phyloP scores from a whole-genome alignment of 2,329 filamentous ascomycete genomes.

The Cercospora nicotianae region DNA sequence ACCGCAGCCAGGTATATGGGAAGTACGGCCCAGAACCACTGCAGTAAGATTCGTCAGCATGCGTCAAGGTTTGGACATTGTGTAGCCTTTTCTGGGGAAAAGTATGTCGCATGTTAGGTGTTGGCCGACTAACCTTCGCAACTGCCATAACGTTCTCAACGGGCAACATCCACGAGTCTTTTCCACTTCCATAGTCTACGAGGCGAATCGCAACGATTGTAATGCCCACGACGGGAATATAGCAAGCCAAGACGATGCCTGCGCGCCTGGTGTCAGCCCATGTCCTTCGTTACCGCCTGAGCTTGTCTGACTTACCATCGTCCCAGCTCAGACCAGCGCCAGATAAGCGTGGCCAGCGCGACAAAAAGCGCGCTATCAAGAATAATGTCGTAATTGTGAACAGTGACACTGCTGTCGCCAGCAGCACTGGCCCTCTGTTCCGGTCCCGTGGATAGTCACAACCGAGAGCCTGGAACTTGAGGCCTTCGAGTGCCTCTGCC shows the following conservation, averaged over 20 bases:
- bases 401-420: not conserved
- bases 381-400: conserved; percentile 14
- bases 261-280: not conserved
- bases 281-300: not conserved
- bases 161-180: conserved; percentile 15
- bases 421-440: not conserved
- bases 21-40: conserved; percentile 23
- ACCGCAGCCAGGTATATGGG: conserved; percentile 19
- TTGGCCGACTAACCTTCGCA: conserved; percentile 4
- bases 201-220: conserved; percentile 6
- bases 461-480: conserved; percentile 12
- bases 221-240: conserved; percentile 9
- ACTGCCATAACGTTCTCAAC: conserved; percentile 1
- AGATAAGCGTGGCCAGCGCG: conserved; percentile 6
- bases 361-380: conserved; percentile 12
- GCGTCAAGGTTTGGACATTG: not conserved
- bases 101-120: not conserved
- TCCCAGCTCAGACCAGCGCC: conserved; percentile 18
- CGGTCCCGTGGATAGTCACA: conserved; percentile 5
- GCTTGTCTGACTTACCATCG: not conserved
- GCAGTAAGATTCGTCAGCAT: not conserved
- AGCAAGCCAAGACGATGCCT: conserved; percentile 3
- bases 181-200: not conserved
- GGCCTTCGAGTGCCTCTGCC: not conserved
- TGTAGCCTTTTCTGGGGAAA: not conserved